Percentiles rank a stretch among this genome's conserved stretches.
Conservation (phyloP, 177 flowering plant species). For the Vitis hybrid region DNA sequence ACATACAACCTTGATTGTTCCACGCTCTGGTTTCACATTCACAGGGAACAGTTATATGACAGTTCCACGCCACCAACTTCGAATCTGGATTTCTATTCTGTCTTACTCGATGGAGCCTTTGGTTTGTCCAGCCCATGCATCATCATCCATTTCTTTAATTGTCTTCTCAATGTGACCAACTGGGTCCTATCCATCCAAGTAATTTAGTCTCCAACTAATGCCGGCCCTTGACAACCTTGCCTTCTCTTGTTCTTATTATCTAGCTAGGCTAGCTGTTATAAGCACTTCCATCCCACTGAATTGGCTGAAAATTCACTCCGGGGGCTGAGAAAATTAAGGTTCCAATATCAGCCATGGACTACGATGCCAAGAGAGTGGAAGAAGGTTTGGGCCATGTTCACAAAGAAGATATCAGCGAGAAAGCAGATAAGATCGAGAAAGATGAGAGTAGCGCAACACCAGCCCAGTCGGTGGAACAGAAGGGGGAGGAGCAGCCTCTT, state of each 20-base stretch:
- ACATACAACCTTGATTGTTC: too few relatives aligned
- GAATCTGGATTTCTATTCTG: too few relatives aligned
- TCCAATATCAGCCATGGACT: conserved; percentile 16
- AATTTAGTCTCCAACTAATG: background rate
- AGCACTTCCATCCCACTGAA: background rate
- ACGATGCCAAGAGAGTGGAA: conserved; percentile 33
- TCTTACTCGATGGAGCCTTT: background rate
- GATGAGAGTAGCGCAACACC: conserved; percentile 5
- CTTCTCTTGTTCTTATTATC: background rate
- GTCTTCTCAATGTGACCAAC: too few relatives aligned
- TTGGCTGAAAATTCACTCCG: too few relatives aligned
- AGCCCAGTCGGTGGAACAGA: conserved; percentile 5
- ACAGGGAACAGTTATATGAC: too few relatives aligned
- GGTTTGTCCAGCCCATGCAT: background rate
- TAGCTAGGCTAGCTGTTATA: background rate
- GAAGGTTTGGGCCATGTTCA: conserved; percentile 30
- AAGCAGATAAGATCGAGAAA: conserved; percentile 5
- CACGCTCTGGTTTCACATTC: too few relatives aligned
- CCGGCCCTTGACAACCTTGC: background rate
- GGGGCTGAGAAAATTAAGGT: too few relatives aligned
- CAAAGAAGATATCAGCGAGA: background rate
- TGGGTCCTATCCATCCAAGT: too few relatives aligned
- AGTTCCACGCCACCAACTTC: background rate
- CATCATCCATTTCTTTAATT: background rate
- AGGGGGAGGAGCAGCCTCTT: conserved; percentile 18